Base-by-base conservation (phyloP, 352 stramenopile genomes). In the Blastocystis sp. region DNA sequence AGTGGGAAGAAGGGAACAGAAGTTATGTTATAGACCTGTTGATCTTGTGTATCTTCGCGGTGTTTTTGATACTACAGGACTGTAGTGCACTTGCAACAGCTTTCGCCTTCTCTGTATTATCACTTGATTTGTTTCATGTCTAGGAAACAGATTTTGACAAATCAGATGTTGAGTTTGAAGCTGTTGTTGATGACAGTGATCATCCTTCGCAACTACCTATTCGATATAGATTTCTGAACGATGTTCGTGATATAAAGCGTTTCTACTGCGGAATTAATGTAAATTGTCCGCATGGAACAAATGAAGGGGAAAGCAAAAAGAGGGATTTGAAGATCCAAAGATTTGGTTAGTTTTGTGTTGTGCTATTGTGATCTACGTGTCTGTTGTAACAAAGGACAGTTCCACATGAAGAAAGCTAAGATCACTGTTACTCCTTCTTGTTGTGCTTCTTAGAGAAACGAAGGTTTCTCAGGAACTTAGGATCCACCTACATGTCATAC, bases 391-490 rank as follows among this genome's bases (percentile, higher is more conserved):
- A n/a, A 62, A n/a, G 2, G 3, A n/a, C 2, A 3, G 2, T 62
- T 62, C 56, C 56, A 62, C 56, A 62, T 3, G 27, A 33, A 33
- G 56, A 62, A 33, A 62, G 40, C 56, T 33, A 95, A 93, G 92
- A 95, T 95, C 84, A 93, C 91, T 91, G 95, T 76, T 76, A 76
- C 42, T 76, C 27, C 64, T 76, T 76, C 64, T 53, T 44, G 33
- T 76, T 76, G 33, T 76, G 64, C 64, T 76, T 76, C 64, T 76
- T 76, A n/a, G 64, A 37, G 33, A 56, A 76, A 76, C 64, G 64
- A 17, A 76, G 64, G 35, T 76, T 76, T 76, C 64, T 76, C 6
- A 76, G 90, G 92, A 95, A 95, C 92, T 95, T 95, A 64, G 93
- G 93, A 93, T 95, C 93, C 35, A 95, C 90, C 93, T 95, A 90